phyloP scores from a whole-genome alignment of 495 filamentous ascomycete species.

The Lophiostoma macrostomum region DNA sequence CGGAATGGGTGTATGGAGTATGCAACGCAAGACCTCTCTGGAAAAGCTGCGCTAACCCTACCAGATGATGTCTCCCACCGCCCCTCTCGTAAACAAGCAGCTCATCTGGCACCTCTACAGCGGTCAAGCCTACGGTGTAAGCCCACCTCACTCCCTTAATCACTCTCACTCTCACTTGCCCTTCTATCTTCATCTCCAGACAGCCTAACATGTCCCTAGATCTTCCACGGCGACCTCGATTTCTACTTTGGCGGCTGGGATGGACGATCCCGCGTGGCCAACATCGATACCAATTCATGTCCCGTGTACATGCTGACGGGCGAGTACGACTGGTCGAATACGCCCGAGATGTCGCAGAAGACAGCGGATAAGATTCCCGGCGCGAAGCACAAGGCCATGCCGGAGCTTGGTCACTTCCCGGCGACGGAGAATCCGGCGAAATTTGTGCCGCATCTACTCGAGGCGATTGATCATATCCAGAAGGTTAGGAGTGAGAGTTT shows the following conservation, averaged over 20 bases:
- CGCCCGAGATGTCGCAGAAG: slow-evolving; percentile 41
- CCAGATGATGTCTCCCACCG: slow-evolving; percentile 41
- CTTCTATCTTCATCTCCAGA: background rate
- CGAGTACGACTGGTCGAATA: slow-evolving; percentile 47
- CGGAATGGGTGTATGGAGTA: slow-evolving; percentile 45
- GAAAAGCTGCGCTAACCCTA: background rate
- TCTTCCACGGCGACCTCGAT: slow-evolving; percentile 47
- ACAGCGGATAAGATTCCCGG: slow-evolving; percentile 45
- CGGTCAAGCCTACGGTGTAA: slow-evolving; percentile 43
- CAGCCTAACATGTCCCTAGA: slow-evolving; percentile 16
- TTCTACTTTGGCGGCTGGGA: slow-evolving; percentile 48
- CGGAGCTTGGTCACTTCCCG: slow-evolving; percentile 36
- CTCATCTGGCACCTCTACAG: slow-evolving; percentile 46
- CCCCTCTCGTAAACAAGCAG: slow-evolving; percentile 40
- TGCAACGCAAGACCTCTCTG: too few relatives aligned
- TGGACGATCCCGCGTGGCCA: slow-evolving; percentile 38
- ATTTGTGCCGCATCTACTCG: slow-evolving; percentile 28
- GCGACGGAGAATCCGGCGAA: slow-evolving; percentile 28
- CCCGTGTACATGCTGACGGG: slow-evolving; percentile 48
- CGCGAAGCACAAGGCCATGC: slow-evolving; percentile 42
- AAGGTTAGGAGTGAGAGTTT: slow-evolving; percentile 17
- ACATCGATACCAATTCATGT: slow-evolving; percentile 44
- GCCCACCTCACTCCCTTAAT: too few relatives aligned
- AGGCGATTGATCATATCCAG: slow-evolving; percentile 28
- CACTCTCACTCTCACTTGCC: too few relatives aligned